Conservation (phyloP, 2,329 filamentous ascomycete species). For the Endoconidiophora polonica region DNA sequence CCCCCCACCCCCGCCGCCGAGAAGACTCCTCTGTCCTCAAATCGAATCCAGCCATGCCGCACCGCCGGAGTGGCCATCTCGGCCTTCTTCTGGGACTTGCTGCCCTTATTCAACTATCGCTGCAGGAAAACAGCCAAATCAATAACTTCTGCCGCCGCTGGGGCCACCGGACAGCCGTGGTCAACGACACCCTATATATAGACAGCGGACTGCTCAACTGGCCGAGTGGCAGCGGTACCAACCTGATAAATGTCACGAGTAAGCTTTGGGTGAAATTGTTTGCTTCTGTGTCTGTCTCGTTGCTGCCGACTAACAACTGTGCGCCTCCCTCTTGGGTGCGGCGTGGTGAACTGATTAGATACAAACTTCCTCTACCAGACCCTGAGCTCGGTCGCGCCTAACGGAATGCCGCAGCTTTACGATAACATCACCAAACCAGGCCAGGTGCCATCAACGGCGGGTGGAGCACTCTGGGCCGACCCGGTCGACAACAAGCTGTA, state of each 20-base stretch:
- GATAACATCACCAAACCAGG: slow-evolving; percentile 42
- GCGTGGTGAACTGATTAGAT: slow-evolving; percentile 10
- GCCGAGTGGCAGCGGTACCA: slow-evolving; percentile 26
- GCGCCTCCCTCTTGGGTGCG: no score
- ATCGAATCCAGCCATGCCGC: not conserved
- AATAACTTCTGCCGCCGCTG: slow-evolving; percentile 36
- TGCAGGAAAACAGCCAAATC: slow-evolving; percentile 32
- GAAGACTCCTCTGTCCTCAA: not conserved
- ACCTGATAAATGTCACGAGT: slow-evolving; percentile 39
- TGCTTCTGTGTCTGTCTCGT: not conserved
- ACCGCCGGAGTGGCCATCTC: not conserved
- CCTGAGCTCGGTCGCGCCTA: slow-evolving; percentile 27
- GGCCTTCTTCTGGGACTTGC: not conserved
- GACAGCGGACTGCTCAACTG: slow-evolving; percentile 44
- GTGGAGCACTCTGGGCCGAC: slow-evolving; percentile 40
- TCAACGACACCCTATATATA: slow-evolving; percentile 43
- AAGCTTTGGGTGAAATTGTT: slow-evolving; percentile 17
- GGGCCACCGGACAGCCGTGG: slow-evolving; percentile 42
- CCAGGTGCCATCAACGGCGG: slow-evolving; percentile 31
- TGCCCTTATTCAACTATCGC: not conserved
- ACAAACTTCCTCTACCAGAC: slow-evolving; percentile 36
- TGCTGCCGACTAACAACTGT: no score
- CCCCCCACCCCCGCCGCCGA: not conserved
- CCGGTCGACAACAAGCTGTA: slow-evolving; percentile 46
- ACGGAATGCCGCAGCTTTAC: slow-evolving; percentile 35